Conservation (phyloP, 169 alveolate species). For the Plasmodium gallinaceum region DNA sequence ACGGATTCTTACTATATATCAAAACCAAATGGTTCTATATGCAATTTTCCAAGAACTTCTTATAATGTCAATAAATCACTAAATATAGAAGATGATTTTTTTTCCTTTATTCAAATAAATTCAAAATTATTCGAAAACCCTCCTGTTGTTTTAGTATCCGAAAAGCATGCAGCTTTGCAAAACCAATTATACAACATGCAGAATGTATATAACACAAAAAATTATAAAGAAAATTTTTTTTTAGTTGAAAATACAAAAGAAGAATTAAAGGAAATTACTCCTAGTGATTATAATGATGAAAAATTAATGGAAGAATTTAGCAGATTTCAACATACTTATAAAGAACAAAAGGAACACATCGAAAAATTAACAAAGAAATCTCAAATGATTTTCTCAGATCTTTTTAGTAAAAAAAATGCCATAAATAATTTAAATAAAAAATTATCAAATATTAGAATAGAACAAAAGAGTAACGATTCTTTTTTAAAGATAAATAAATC, state of each 20-base stretch:
- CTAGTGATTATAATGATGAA: background rate
- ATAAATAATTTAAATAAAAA: slow-evolving; percentile 20
- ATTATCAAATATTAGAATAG: slow-evolving; percentile 24
- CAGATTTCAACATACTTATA: slow-evolving; percentile 37
- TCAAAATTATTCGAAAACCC: slow-evolving; percentile 31
- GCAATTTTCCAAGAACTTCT: slow-evolving; percentile 67
- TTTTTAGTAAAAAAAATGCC: slow-evolving; percentile 20
- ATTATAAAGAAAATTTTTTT: slow-evolving; percentile 29
- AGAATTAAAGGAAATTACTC: background rate
- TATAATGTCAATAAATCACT: slow-evolving; percentile 31
- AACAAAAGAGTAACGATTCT: slow-evolving; percentile 7
- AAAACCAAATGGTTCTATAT: slow-evolving; percentile 50
- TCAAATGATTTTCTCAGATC: slow-evolving; percentile 42
- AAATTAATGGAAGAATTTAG: background rate
- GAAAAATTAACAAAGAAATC: slow-evolving; percentile 29
- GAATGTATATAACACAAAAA: slow-evolving; percentile 37
- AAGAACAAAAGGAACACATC: slow-evolving; percentile 16
- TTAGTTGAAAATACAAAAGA: background rate
- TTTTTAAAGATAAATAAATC: slow-evolving; percentile 26
- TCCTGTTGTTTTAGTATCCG: slow-evolving; percentile 47
- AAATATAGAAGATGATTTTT: slow-evolving; percentile 13
- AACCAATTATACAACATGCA: slow-evolving; percentile 49
- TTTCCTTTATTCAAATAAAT: slow-evolving; percentile 47
- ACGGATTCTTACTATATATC: slow-evolving; percentile 60
- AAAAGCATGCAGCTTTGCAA: slow-evolving; percentile 56